Conservation (phyloP, 768 basidiomycete species). For the Suillus plorans region DNA sequence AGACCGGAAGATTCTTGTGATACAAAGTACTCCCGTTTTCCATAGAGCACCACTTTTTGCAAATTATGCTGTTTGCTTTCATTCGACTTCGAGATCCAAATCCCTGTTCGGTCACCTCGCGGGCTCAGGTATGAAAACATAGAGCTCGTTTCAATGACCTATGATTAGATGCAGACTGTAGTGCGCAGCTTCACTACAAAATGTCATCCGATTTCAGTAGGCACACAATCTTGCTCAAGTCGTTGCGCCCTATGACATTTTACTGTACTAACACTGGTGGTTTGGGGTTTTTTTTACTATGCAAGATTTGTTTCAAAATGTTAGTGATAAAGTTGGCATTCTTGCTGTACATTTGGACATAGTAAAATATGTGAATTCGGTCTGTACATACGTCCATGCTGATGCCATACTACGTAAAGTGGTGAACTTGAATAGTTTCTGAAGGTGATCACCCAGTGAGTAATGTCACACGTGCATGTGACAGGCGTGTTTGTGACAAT, state of each 20-base stretch:
- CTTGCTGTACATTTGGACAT: too few relatives aligned
- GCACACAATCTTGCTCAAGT: not conserved
- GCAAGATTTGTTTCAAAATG: too few relatives aligned
- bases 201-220: not conserved
- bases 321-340: too few relatives aligned
- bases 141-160: too few relatives aligned
- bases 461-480: not conserved
- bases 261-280: too few relatives aligned
- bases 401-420: not conserved
- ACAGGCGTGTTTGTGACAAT: not conserved
- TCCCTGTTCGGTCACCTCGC: not conserved
- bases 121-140: too few relatives aligned
- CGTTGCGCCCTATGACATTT: not conserved
- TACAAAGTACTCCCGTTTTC: too few relatives aligned
- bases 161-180: not conserved
- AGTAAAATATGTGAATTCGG: not conserved
- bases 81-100: not conserved
- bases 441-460: not conserved
- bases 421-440: not conserved
- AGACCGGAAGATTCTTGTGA: too few relatives aligned
- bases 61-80: not conserved
- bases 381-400: not conserved
- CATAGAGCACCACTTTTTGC: too few relatives aligned
- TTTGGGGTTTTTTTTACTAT: too few relatives aligned
- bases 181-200: not conserved